Percentiles rank a stretch among this genome's conserved stretches.
These are phyloP conservation scores for Aphanomyces cochlioides DNA, from an alignment of 352 stramenopile species.

Conservation along the genomic window DNA sequence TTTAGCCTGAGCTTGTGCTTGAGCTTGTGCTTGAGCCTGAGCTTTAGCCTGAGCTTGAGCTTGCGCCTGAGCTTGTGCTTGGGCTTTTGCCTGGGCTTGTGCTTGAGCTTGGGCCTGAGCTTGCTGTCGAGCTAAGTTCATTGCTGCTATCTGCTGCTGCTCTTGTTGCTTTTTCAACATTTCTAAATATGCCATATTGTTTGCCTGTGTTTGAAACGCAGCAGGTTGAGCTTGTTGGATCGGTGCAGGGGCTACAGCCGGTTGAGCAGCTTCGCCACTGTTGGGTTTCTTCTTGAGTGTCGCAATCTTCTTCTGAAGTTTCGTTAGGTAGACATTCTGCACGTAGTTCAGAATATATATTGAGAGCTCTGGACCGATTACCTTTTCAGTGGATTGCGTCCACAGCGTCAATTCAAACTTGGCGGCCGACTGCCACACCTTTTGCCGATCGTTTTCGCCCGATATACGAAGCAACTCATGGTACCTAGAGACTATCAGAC, in stretches of 20 bases:
- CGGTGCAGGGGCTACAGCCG: neutral
- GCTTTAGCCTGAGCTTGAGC: constrained; percentile 20
- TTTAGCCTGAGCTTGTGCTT: constrained; percentile 28
- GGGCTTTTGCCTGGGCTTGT: constrained; percentile 19
- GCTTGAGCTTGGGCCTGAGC: constrained; percentile 34
- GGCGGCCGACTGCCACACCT: constrained; percentile 76
- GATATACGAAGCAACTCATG: constrained; percentile 79
- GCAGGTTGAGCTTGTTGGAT: constrained; percentile 17
- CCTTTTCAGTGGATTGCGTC: constrained; percentile 39
- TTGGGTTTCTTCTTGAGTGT: constrained; percentile 66
- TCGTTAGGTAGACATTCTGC: constrained; percentile 73
- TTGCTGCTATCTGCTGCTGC: constrained; percentile 35
- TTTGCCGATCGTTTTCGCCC: constrained; percentile 75
- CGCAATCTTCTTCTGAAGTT: constrained; percentile 81
- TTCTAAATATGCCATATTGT: constrained; percentile 40
- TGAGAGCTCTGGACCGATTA: neutral
- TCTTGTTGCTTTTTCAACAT: constrained; percentile 58
- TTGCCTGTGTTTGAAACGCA: constrained; percentile 32
- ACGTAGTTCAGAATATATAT: neutral
- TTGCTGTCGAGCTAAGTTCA: constrained; percentile 29
- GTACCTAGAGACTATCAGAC: constrained; percentile 45
- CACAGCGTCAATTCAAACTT: constrained; percentile 86
- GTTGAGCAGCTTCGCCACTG: constrained; percentile 16
- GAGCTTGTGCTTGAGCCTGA: constrained; percentile 8
- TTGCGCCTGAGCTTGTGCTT: constrained; percentile 23